Conservation (phyloP, 257 asterid genomes). For the Salvia splendens region DNA sequence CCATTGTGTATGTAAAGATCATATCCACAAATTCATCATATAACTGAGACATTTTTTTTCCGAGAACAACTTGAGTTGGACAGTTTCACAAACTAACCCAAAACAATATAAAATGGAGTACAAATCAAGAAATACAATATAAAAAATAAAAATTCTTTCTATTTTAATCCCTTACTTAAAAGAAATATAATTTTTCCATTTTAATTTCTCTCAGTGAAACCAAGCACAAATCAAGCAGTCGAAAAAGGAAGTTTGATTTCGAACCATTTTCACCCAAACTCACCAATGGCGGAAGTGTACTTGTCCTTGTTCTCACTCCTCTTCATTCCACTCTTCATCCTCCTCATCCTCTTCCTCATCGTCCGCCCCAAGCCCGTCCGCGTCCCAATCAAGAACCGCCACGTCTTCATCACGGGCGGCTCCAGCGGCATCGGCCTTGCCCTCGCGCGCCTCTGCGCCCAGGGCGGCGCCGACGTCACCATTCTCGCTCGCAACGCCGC, state of each 20-base stretch:
- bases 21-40: too few relatives aligned
- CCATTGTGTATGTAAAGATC: too few relatives aligned
- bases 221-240: too few relatives aligned
- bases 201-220: too few relatives aligned
- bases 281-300: slow-evolving; percentile 53
- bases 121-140: too few relatives aligned
- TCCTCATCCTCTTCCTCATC: slow-evolving; percentile 59
- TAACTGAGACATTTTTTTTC: too few relatives aligned
- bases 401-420: slow-evolving; percentile 93
- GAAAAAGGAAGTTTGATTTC: background rate
- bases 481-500: slow-evolving; percentile 67
- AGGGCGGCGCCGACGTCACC: slow-evolving; percentile 66
- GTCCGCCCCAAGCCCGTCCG: slow-evolving; percentile 68
- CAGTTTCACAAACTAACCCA: too few relatives aligned
- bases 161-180: too few relatives aligned
- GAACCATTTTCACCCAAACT: background rate
- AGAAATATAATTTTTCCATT: too few relatives aligned
- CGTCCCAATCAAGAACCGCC: slow-evolving; percentile 79
- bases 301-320: slow-evolving; percentile 50
- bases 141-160: too few relatives aligned
- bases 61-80: too few relatives aligned
- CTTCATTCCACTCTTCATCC: slow-evolving; percentile 59
- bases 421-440: slow-evolving; percentile 99
- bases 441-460: slow-evolving; percentile 74
- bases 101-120: too few relatives aligned